Evolutionary conservation across 306 rosid genomes (phyloP).

Genomic region (Prunus mira): DNA sequence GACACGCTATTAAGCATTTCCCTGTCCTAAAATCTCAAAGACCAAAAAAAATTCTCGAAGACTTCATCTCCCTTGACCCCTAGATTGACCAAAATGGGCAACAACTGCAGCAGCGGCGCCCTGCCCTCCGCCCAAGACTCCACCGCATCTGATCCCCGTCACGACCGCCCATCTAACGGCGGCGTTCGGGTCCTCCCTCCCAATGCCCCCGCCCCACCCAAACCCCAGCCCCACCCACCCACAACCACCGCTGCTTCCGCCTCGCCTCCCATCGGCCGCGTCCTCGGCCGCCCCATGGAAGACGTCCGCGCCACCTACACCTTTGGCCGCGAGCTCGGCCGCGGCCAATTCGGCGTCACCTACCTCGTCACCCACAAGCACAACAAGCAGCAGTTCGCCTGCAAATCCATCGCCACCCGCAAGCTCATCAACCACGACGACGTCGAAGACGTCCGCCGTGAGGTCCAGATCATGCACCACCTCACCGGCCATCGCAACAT

Average conservation of each 20-base stretch:
- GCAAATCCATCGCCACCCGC: conserved; percentile 87
- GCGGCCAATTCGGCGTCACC: conserved; percentile 92
- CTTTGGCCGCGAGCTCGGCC: conserved; percentile 96
- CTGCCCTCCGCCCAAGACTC: conserved; percentile 28
- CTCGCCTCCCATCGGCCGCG: conserved; percentile 48
- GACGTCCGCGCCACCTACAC: conserved; percentile 66
- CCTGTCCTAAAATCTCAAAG: not conserved
- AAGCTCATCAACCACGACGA: conserved; percentile 73
- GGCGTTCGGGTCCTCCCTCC: conserved; percentile 51
- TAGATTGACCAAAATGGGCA: conserved; percentile 49
- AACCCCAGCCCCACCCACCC: conserved; percentile 1
- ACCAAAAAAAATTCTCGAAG: not conserved
- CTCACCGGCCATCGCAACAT: conserved; percentile 90
- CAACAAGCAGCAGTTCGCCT: conserved; percentile 73
- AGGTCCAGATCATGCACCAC: conserved; percentile 98
- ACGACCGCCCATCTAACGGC: conserved; percentile 24
- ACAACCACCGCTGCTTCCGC: not conserved
- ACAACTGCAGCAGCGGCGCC: conserved; percentile 41
- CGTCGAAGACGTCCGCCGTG: conserved; percentile 80
- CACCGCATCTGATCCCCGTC: conserved; percentile 3
- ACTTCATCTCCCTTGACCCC: conserved; percentile 21
- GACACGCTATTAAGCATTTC: not conserved
- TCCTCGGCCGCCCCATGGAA: conserved; percentile 76
- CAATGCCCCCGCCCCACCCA: conserved; percentile 22
- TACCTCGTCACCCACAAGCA: conserved; percentile 70